These are phyloP conservation scores for Penicillium griseofulvum DNA, from an alignment of 2,329 filamentous ascomycete genomes.

Conservation along the genomic window DNA sequence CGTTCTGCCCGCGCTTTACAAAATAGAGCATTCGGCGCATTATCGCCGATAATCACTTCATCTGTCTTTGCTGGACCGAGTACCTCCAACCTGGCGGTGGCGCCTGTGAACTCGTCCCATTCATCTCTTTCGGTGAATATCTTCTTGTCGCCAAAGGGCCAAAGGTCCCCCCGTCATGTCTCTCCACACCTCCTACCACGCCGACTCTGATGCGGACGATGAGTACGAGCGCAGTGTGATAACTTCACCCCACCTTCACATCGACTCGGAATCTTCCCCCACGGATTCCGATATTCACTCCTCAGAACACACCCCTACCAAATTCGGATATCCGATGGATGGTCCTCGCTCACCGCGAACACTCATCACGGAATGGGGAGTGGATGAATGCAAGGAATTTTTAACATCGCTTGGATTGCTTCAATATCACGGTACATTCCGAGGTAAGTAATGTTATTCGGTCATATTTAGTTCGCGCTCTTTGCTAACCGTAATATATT, in stretches of 20 bases:
- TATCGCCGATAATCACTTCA: conserved; percentile 4
- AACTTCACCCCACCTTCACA: conserved; percentile 56
- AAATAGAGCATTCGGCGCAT: conserved; percentile 16
- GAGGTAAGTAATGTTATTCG: conserved; percentile 61
- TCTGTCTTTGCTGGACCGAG: conserved; percentile 1
- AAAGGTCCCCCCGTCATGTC: conserved; percentile 32
- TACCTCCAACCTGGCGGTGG: conserved; percentile 5
- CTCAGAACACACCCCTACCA: conserved; percentile 62
- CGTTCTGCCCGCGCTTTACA: conserved; percentile 5
- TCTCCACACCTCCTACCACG: conserved; percentile 54
- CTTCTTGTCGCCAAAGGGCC: not conserved
- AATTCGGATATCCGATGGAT: conserved; percentile 53
- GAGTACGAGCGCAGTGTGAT: conserved; percentile 62
- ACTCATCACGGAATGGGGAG: conserved; percentile 62
- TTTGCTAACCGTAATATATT: conserved; percentile 1
- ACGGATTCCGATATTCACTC: conserved; percentile 59
- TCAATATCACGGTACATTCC: conserved; percentile 78
- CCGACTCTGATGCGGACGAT: conserved; percentile 64
- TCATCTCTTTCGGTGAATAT: conserved; percentile 1
- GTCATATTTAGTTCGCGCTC: not conserved
- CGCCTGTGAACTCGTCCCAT: not conserved
- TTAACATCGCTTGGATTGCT: conserved; percentile 73
- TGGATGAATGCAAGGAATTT: conserved; percentile 88
- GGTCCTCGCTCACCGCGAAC: conserved; percentile 55
- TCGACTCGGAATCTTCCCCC: conserved; percentile 57